Percentiles rank a stretch among this genome's conserved stretches.
phyloP scores from a whole-genome alignment of 1,284 basidiomycete genomes.

The Ustilago esculenta region DNA sequence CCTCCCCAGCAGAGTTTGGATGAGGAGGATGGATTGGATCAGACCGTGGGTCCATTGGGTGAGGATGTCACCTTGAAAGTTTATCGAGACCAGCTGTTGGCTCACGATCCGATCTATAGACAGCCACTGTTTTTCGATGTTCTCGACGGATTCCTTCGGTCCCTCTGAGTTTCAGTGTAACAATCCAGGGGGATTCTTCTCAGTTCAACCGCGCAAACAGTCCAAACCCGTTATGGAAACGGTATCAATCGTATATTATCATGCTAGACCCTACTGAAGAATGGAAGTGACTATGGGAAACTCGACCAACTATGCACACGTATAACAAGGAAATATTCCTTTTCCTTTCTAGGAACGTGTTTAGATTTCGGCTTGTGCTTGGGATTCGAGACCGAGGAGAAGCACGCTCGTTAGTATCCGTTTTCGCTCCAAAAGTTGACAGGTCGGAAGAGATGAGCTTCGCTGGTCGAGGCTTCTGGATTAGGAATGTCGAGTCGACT shows the following conservation, averaged over 20 bases:
- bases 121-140: conserved; percentile 26
- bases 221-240: too few species aligned
- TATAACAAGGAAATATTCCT: too few species aligned
- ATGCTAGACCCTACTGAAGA: neutral
- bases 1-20: conserved; percentile 6
- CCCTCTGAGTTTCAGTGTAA: too few species aligned
- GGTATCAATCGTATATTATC: conserved; percentile 2
- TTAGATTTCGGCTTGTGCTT: too few species aligned
- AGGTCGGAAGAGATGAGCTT: conserved; percentile 24
- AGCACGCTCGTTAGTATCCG: too few species aligned
- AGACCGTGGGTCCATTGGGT: conserved; percentile 7
- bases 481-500: conserved; percentile 14
- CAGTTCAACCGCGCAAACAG: too few species aligned
- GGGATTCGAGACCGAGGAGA: too few species aligned
- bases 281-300: too few species aligned
- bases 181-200: too few species aligned
- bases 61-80: conserved; percentile 10
- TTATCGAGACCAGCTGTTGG: conserved; percentile 26
- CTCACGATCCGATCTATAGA: conserved; percentile 2
- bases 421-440: conserved; percentile 5
- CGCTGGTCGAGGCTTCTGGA: conserved; percentile 11
- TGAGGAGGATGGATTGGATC: conserved; percentile 24
- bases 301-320: too few species aligned
- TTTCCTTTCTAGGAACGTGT: too few species aligned
- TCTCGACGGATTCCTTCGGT: conserved; percentile 19